Conservation (phyloP, 257 asterid genomes). For the Rhazya stricta region DNA sequence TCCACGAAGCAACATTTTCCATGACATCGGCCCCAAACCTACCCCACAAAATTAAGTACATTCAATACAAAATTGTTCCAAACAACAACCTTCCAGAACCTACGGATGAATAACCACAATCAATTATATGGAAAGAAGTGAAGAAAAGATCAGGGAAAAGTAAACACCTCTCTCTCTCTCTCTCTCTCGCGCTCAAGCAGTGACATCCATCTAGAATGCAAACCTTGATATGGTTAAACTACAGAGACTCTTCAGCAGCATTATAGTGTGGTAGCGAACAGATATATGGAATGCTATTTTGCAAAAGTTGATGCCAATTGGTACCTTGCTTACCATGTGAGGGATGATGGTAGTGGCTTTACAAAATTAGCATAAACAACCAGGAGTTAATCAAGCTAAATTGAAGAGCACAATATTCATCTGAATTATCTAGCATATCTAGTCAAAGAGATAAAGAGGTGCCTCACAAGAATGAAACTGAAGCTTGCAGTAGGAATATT, state of each 20-base stretch:
- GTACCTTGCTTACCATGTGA: background rate
- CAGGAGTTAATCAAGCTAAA: background rate
- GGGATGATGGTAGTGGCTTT: background rate
- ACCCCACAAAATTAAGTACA: conserved; percentile 15
- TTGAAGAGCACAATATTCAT: background rate
- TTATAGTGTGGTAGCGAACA: background rate
- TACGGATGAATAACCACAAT: background rate
- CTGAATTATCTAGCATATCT: background rate
- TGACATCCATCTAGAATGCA: background rate
- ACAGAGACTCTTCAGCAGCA: background rate
- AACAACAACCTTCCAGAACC: background rate
- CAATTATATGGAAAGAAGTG: background rate
- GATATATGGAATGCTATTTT: background rate
- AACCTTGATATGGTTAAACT: background rate
- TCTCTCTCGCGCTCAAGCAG: background rate
- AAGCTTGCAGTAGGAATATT: background rate
- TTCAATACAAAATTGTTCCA: background rate
- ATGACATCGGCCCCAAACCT: conserved; percentile 97
- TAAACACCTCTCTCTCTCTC: background rate
- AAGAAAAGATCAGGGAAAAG: background rate
- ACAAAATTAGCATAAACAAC: background rate
- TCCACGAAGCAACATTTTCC: conserved; percentile 87
- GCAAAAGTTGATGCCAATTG: background rate
- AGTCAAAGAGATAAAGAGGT: background rate
- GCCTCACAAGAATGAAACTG: background rate